A percentile compares a stretch with the other conserved stretches of the same genome.
phyloP scores from a whole-genome alignment of 78 protist genomes.

The Dictyostelium capitatum region DNA sequence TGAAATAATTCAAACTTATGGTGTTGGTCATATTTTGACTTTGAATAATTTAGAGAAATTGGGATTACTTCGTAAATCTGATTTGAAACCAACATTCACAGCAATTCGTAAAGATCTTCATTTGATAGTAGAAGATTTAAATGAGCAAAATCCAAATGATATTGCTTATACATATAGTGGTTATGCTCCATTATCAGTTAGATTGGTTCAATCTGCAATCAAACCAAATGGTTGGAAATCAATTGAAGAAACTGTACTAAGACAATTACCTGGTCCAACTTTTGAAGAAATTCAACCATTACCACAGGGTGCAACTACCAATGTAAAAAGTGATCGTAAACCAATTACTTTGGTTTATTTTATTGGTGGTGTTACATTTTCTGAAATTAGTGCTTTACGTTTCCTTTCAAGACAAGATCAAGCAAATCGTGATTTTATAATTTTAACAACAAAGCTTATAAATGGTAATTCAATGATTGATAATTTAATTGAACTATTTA shows the following conservation, averaged over 20 bases:
- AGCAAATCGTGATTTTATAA: slow-evolving; percentile 77
- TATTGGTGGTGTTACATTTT: slow-evolving; percentile 92
- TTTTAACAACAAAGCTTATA: slow-evolving; percentile 90
- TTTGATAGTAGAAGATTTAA: slow-evolving; percentile 83
- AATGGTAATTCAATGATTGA: slow-evolving; percentile 82
- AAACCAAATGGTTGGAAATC: slow-evolving; percentile 26
- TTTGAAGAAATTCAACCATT: slow-evolving; percentile 47
- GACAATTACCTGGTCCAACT: slow-evolving; percentile 53
- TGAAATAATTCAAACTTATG: slow-evolving; percentile 81
- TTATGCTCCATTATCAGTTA: slow-evolving; percentile 92
- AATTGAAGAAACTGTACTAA: slow-evolving; percentile 20
- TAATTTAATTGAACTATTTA: slow-evolving; percentile 9
- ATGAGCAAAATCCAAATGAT: slow-evolving; percentile 78
- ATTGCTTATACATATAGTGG: slow-evolving; percentile 84
- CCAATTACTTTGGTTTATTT: slow-evolving; percentile 88
- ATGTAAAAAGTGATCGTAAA: neutral
- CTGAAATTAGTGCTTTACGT: slow-evolving; percentile 93
- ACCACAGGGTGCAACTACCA: neutral
- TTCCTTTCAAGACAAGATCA: slow-evolving; percentile 76
- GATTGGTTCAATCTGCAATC: slow-evolving; percentile 81
- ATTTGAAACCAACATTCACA: neutral
- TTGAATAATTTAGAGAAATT: slow-evolving; percentile 22
- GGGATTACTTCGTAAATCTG: slow-evolving; percentile 30
- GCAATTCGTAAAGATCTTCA: slow-evolving; percentile 33
- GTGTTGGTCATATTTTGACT: neutral